These are phyloP conservation scores for Aspergillus japonicus DNA, from an alignment of 2,329 filamentous ascomycete genomes.

Conservation along the genomic window DNA sequence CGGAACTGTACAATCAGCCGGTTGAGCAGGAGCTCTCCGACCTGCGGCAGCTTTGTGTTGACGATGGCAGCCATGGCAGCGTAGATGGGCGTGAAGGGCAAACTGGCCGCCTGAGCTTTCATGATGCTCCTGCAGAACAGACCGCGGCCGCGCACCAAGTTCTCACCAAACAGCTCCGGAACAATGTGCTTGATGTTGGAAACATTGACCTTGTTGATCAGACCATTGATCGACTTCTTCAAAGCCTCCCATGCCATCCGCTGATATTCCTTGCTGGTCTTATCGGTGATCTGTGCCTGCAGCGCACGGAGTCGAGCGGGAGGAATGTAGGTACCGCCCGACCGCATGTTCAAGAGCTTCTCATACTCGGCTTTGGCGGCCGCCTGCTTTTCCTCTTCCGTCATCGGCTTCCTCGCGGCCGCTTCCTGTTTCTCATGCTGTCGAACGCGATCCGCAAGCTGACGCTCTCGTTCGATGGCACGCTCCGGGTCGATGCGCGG, in stretches of 20 bases:
- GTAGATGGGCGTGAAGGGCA: slow-evolving; percentile 95
- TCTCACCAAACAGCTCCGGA: slow-evolving; percentile 92
- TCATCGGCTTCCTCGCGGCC: slow-evolving; percentile 53
- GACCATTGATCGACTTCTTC: slow-evolving; percentile 97
- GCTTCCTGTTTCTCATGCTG: slow-evolving; percentile 50
- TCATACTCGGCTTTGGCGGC: slow-evolving; percentile 90
- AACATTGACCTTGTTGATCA: slow-evolving; percentile 99
- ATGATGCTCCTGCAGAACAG: slow-evolving; percentile 95
- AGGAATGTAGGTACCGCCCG: slow-evolving; percentile 93
- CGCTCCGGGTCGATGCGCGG: slow-evolving; percentile 52
- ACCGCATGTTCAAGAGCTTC: slow-evolving; percentile 86
- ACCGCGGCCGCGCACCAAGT: slow-evolving; percentile 84
- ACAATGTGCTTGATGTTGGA: slow-evolving; percentile 98
- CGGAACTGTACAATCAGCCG: slow-evolving; percentile 87
- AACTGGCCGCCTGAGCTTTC: slow-evolving; percentile 94
- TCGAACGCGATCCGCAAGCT: slow-evolving; percentile 54
- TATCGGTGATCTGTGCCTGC: slow-evolving; percentile 96
- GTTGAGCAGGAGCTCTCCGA: slow-evolving; percentile 85
- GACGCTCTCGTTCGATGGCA: slow-evolving; percentile 50
- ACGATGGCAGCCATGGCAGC: slow-evolving; percentile 94
- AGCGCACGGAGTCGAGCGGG: slow-evolving; percentile 85
- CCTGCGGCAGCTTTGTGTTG: slow-evolving; percentile 93
- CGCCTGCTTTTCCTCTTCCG: slow-evolving; percentile 81
- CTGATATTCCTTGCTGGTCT: slow-evolving; percentile 94
- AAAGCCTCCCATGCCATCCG: slow-evolving; percentile 98